A percentile compares a stretch with the other conserved stretches of the same genome.
These are phyloP conservation scores for Neoboletus magnificus DNA, from an alignment of 768 basidiomycete species.

Conservation along the genomic window DNA sequence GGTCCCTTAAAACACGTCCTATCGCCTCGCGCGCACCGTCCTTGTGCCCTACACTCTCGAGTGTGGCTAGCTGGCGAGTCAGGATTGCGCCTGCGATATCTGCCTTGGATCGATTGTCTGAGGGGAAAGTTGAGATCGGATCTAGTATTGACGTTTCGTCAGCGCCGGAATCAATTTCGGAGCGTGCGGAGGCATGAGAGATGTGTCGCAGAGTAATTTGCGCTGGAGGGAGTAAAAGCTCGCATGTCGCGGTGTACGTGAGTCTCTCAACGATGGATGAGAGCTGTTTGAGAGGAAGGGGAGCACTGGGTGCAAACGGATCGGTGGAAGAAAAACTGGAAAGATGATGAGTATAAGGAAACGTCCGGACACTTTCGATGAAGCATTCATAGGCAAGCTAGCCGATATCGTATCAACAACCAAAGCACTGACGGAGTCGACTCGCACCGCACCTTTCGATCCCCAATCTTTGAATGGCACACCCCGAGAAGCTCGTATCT, in stretches of 20 bases:
- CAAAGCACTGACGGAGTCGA: not conserved
- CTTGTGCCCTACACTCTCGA: slow-evolving; percentile 58
- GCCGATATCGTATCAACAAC: not conserved
- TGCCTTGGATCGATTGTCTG: slow-evolving; percentile 9
- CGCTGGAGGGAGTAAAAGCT: slow-evolving; percentile 52
- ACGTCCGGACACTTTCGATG: slow-evolving; percentile 46
- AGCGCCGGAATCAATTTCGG: not conserved
- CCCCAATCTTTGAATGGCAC: slow-evolving; percentile 74
- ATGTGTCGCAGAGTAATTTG: slow-evolving; percentile 45
- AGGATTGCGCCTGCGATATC: slow-evolving; percentile 52
- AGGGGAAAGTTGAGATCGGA: slow-evolving; percentile 15
- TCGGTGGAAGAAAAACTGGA: slow-evolving; percentile 15
- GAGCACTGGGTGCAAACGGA: slow-evolving; percentile 39
- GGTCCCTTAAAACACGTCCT: slow-evolving; percentile 44
- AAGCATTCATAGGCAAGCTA: slow-evolving; percentile 64
- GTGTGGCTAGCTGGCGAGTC: slow-evolving; percentile 55
- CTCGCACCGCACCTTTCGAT: slow-evolving; percentile 59
- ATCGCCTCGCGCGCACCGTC: slow-evolving; percentile 45
- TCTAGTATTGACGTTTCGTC: not conserved
- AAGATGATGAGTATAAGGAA: slow-evolving; percentile 43
- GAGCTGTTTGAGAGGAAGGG: slow-evolving; percentile 50
- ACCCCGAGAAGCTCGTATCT: slow-evolving; percentile 82
- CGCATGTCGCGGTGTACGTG: slow-evolving; percentile 64
- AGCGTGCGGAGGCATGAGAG: not conserved
- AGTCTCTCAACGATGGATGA: slow-evolving; percentile 58